A percentile compares a stretch with the other conserved stretches of the same genome.
These are phyloP conservation scores for Mycena haematopus DNA, from an alignment of 768 basidiomycete genomes.

Conservation along the genomic window DNA sequence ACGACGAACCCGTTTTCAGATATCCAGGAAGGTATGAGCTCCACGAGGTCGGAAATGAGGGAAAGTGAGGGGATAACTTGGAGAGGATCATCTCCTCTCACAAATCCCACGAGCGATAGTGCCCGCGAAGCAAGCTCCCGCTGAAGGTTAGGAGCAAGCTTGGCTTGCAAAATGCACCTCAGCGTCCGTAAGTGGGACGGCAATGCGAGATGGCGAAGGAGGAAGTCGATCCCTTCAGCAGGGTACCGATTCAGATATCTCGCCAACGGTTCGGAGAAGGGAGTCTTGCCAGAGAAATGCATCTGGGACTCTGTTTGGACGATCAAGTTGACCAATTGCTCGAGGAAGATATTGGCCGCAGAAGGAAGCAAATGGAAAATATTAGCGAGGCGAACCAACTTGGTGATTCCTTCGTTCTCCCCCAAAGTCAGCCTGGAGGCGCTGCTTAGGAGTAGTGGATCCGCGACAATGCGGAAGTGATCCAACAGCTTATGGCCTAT, in stretches of 20 bases:
- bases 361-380: constrained; percentile 97
- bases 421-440: constrained; percentile 81
- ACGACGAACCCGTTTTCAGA: constrained; percentile 69
- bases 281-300: constrained; percentile 87
- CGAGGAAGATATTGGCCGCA: constrained; percentile 90
- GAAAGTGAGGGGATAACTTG: constrained; percentile 74
- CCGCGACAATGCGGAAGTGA: constrained; percentile 92
- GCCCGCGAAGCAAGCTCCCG: constrained; percentile 71
- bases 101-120: constrained; percentile 56
- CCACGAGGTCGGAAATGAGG: constrained; percentile 77
- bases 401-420: constrained; percentile 90
- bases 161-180: constrained; percentile 81
- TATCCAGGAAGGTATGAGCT: constrained; percentile 74
- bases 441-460: constrained; percentile 81
- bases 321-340: constrained; percentile 83
- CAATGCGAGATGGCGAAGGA: constrained; percentile 79
- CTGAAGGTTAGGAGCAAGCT: constrained; percentile 76
- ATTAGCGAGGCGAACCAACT: constrained; percentile 93
- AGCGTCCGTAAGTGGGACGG: constrained; percentile 84
- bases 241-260: constrained; percentile 93
- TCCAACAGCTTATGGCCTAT: constrained; percentile 97
- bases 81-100: constrained; percentile 55
- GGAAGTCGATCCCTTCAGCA: constrained; percentile 82
- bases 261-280: constrained; percentile 92
- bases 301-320: constrained; percentile 93